Evolutionary conservation across 352 stramenopile species (phyloP).

Genomic region (Phytophthora meadii): DNA sequence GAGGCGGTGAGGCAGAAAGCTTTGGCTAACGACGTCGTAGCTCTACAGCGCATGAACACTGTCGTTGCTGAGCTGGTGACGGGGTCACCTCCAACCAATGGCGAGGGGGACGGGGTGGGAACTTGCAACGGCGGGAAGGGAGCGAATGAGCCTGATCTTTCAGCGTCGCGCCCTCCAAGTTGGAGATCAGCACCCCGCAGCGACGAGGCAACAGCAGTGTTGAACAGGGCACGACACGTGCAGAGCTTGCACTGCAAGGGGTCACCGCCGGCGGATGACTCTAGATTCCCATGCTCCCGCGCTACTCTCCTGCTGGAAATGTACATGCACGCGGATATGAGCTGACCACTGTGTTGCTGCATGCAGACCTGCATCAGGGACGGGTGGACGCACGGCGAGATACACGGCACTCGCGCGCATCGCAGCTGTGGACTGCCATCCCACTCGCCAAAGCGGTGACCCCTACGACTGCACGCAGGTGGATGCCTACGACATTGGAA

Average conservation of each 20-base stretch:
- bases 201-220: constrained; percentile 23
- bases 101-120: background rate
- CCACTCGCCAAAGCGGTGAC: constrained; percentile 2
- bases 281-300: constrained; percentile 3
- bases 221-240: constrained; percentile 15
- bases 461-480: background rate
- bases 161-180: background rate
- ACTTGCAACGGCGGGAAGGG: constrained; percentile 38
- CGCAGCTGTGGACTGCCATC: constrained; percentile 18
- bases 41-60: no score
- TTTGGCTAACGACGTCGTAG: no score
- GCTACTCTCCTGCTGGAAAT: constrained; percentile 6
- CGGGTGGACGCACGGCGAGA: constrained; percentile 17
- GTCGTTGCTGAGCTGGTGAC: background rate
- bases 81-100: constrained; percentile 2
- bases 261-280: constrained; percentile 12
- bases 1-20: background rate
- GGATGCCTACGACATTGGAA: background rate
- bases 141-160: constrained; percentile 13
- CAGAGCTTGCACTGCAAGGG: constrained; percentile 7
- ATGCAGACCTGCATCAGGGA: background rate
- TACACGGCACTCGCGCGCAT: background rate
- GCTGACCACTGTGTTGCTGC: constrained; percentile 11
- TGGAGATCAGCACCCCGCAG: constrained; percentile 12
- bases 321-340: constrained; percentile 13